These are phyloP conservation scores for Nemania diffusa DNA, from an alignment of 2,329 filamentous ascomycete genomes.

Conservation along the genomic window DNA sequence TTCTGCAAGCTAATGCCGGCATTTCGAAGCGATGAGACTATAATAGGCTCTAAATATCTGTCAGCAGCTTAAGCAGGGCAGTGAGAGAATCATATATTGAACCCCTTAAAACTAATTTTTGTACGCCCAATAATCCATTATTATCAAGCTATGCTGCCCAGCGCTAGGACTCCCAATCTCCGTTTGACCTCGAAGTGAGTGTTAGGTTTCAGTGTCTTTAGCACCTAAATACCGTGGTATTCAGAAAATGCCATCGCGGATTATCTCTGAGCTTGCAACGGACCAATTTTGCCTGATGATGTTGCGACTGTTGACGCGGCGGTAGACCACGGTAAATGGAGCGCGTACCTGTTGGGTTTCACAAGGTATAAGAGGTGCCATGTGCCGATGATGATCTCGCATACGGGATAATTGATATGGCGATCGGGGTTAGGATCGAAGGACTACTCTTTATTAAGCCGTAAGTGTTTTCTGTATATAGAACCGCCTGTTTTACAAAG, in stretches of 20 bases:
- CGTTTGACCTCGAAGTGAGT: no score
- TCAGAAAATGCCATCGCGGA: neutral
- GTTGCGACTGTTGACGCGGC: neutral
- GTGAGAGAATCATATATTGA: no score
- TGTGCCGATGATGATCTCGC: neutral
- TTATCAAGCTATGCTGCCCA: neutral
- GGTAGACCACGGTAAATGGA: neutral
- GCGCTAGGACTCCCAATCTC: no score
- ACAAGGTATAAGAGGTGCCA: neutral
- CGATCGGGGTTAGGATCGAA: neutral
- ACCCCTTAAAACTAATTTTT: no score
- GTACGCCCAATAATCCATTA: no score
- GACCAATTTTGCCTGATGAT: neutral
- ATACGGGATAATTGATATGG: neutral
- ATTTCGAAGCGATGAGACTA: no score
- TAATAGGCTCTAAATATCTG: no score
- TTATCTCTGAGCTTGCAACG: neutral
- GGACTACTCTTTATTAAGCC: neutral
- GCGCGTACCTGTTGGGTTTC: neutral
- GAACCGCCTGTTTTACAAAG: neutral
- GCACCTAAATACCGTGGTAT: no score
- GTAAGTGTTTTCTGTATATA: neutral
- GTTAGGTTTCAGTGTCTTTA: no score
- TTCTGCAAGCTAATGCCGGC: no score
- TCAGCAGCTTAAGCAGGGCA: no score